Evolutionary conservation across 257 asterid species (phyloP), one percentile per base, ranked within the genome.

Genomic region (Anisodus tanguticus): DNA sequence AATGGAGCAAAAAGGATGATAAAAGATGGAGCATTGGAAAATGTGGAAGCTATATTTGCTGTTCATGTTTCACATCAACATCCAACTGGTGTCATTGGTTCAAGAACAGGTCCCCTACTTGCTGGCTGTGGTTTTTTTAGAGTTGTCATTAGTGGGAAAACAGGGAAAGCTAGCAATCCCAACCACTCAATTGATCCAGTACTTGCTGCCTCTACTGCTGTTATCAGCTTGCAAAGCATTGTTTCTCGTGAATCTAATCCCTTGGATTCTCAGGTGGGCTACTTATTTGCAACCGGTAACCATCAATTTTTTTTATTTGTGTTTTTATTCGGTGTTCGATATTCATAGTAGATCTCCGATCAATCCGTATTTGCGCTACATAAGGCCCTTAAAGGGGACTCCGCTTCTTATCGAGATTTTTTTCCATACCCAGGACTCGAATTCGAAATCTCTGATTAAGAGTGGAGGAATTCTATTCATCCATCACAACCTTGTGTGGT

Each of bases 91-190:
- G 91, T 91, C 17, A 93, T 97, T 31, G 98, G 95, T 43, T 93
- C 99, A 54, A 95, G 98, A 82, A 71, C 92, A 0, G 99, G 99
- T 4, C 93, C 95, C 19, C 82, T 97, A 43, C 98, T 97, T 5
- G 98, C 99, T 3, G 99, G 98, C 8, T 93, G 98, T 87, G 98
- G 98, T 64, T 93, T 97, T 89, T 97, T 97, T 80, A 91, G 88
- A 87, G 99, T 93, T 39, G 90, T 89, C 53, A 89, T 96, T 57
- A 89, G 90, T 2, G 78, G 90, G 6, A 85, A 81, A 57, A 70
- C 45, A 49, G 90, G 84, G 26, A 39, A 37, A n/a, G 70, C 72
- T 3, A 84, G 85, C 43, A 85, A 79, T 79, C 88, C 83, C 58
- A 93, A 88, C 58, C 86, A 82, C 54, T 88, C 91, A 1, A 88